Conservation (phyloP, 2,329 filamentous ascomycete species). For the Sphaerulina vaccinii region DNA sequence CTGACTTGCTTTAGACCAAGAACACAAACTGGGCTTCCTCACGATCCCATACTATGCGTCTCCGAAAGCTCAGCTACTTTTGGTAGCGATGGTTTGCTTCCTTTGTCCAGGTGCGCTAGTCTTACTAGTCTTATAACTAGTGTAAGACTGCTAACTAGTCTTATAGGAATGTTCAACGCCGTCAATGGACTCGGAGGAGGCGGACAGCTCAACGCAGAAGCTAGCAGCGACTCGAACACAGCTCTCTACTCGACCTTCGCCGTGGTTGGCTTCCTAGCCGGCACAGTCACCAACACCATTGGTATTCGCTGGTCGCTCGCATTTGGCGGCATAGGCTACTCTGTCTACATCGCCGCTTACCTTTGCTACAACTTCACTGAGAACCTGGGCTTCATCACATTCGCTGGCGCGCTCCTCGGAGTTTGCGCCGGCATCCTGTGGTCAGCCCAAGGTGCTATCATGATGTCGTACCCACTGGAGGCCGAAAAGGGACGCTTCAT, state of each 20-base stretch:
- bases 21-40: constrained; percentile 42
- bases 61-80: constrained; percentile 48
- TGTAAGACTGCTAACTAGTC: background rate
- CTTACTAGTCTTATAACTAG: background rate
- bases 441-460: constrained; percentile 80
- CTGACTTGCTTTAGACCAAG: no score
- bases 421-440: constrained; percentile 77
- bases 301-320: constrained; percentile 67
- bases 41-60: constrained; percentile 51
- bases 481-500: constrained; percentile 83
- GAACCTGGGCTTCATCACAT: constrained; percentile 70
- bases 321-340: constrained; percentile 75
- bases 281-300: constrained; percentile 73
- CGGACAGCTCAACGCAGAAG: constrained; percentile 48
- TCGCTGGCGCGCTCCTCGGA: constrained; percentile 73
- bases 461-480: constrained; percentile 87
- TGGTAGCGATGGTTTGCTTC: constrained; percentile 55
- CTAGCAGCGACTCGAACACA: constrained; percentile 64
- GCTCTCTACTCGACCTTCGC: constrained; percentile 73
- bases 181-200: constrained; percentile 53
- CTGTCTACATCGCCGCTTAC: constrained; percentile 69
- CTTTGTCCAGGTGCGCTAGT: constrained; percentile 46
- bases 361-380: constrained; percentile 67
- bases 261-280: constrained; percentile 63
- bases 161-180: constrained; percentile 52